Base-by-base conservation (phyloP, 352 stramenopile species). In the Phytophthora boehmeriae region DNA sequence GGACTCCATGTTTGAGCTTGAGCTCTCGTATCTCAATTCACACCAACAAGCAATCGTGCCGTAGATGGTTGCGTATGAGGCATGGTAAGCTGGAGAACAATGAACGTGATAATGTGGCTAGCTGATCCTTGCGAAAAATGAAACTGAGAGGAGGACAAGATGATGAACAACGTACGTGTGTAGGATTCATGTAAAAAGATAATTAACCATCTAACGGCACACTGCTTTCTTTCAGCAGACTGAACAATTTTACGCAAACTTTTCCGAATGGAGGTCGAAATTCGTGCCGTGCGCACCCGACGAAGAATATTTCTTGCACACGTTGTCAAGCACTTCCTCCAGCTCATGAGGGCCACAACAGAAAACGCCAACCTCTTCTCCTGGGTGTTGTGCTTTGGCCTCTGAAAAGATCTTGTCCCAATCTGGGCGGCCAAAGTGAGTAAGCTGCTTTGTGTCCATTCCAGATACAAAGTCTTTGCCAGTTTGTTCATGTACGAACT, bases 1-100 rank as follows among this genome's bases (percentile, higher is more conserved):
- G 86, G 83, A 92, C 63, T 90, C 81, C 38, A 87, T 95, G 50
- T 93, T 93, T 39, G 84, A 95, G 62, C 63, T 95, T 34, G 76
- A 88, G 50, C 58, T 95, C 23, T 92, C 80, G 35, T 85, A 77
- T 52, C 48, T 89, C 13, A 63, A 66, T 14, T 41, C 51, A 17
- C 64, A 66, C 32, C 34, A 35, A 4, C 59, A 45, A 22, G 45
- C 43, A 5, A 56, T 63, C 22, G 43, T 63, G 28, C 50, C 46
- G 19, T 60, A 59, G 23, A 45, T 42, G 5, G 9, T 13, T 46
- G 25, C 14, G 20, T 2, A 28, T 14, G 6, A 9, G 20, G 4
- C 13, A 16, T 8, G 16, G 44, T 6, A 30, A 30, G 6, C 6
- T 30, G 25, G 6, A 30, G 25, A 6, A 30, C 25, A 30, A 30